Evolutionary conservation across 176 grass and related monocot species (phyloP).

Genomic region (Zizania latifolia): DNA sequence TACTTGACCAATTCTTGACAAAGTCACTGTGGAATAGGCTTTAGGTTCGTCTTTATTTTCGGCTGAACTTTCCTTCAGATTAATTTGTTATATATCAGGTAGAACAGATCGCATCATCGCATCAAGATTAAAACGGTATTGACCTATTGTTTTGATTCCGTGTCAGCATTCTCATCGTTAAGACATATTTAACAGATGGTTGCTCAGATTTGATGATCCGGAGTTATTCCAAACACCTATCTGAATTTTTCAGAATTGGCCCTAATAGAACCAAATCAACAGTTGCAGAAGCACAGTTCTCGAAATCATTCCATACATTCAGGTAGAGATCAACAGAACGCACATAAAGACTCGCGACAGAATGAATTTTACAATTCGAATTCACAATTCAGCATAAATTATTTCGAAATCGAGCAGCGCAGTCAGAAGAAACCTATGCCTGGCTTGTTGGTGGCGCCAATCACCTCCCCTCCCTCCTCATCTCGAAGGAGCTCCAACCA

Average conservation of each 20-base stretch:
- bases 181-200: background rate
- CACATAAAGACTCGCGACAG: conserved; percentile 6
- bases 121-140: no score
- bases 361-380: background rate
- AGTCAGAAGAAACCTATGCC: conserved; percentile 13
- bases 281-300: background rate
- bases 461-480: no score
- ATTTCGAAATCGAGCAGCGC: conserved; percentile 10
- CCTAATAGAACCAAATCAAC: background rate
- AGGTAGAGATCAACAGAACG: background rate
- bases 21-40: no score
- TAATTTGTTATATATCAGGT: no score
- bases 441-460: no score
- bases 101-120: no score
- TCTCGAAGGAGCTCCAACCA: background rate
- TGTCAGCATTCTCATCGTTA: background rate
- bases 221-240: background rate
- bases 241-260: background rate
- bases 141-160: background rate
- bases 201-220: background rate
- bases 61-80: no score
- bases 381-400: conserved; percentile 19
- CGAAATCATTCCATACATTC: background rate
- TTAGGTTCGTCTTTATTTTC: no score
- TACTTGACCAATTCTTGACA: no score